Evolutionary conservation across 768 basidiomycete species (phyloP).

Genomic region (Pulveroboletus ravenelii): DNA sequence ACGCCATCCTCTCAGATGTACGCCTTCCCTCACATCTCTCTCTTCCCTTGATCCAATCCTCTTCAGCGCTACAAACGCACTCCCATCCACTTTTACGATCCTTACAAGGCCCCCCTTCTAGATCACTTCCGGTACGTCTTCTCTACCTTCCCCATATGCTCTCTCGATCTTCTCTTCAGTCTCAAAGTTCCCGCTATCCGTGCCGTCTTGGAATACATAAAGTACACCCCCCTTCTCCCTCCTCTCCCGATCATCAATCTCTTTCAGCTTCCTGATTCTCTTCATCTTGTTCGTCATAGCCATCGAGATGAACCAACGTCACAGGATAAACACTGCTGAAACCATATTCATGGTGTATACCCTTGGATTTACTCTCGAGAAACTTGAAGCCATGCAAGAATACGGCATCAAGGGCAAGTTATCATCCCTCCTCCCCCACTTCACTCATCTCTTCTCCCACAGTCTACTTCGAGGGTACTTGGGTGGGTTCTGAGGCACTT

Average conservation of each 20-base stretch:
- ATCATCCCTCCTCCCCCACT: not conserved
- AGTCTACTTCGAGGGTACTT: constrained; percentile 85
- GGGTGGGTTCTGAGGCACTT: constrained; percentile 30
- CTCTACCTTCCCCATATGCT: not conserved
- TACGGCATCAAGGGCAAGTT: constrained; percentile 79
- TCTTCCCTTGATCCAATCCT: not conserved
- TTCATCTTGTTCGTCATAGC: constrained; percentile 77
- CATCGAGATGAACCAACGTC: constrained; percentile 64
- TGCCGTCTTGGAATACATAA: constrained; percentile 82
- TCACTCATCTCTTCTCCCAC: constrained; percentile 1
- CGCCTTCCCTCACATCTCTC: constrained; percentile 12
- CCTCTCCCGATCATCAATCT: not conserved
- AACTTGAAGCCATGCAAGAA: constrained; percentile 92
- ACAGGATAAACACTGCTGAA: constrained; percentile 64
- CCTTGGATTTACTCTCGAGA: constrained; percentile 85
- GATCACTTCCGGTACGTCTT: constrained; percentile 82
- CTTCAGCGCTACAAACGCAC: constrained; percentile 88
- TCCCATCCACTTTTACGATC: constrained; percentile 92
- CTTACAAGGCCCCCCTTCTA: constrained; percentile 86
- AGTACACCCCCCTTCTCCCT: constrained; percentile 41
- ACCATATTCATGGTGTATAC: constrained; percentile 72
- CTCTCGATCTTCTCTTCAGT: constrained; percentile 32
- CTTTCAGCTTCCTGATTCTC: constrained; percentile 61
- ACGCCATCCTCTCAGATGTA: constrained; percentile 88
- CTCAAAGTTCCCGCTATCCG: constrained; percentile 93